These are phyloP conservation scores for Piromyces finnis DNA, from an alignment of 192 early-diverging fungal genomes.

Conservation along the genomic window DNA sequence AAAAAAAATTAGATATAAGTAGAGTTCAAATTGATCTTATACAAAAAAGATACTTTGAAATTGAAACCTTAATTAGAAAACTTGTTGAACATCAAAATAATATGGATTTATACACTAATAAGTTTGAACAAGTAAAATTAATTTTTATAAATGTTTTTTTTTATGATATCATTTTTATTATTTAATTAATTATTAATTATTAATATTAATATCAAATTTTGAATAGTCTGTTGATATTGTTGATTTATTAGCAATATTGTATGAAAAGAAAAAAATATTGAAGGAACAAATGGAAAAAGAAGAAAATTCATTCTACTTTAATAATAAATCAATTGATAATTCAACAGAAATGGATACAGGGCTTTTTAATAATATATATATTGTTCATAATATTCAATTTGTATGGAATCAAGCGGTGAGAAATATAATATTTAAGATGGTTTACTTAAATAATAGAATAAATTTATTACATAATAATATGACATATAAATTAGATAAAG, in stretches of 20 bases:
- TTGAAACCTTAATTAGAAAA: not conserved
- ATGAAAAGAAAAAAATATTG: conserved; percentile 38
- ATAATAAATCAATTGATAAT: not conserved
- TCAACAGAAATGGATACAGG: conserved; percentile 9
- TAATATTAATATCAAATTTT: not conserved
- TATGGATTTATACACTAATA: not conserved
- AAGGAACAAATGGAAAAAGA: conserved; percentile 11
- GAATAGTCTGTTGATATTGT: conserved; percentile 28
- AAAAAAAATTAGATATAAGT: not conserved
- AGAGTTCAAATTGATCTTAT: not conserved
- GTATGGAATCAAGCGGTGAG: conserved; percentile 75
- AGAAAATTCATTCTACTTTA: conserved; percentile 3
- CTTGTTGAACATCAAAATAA: not conserved
- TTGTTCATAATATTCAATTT: conserved; percentile 68
- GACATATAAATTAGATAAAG: conserved; percentile 49
- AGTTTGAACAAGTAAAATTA: not conserved
- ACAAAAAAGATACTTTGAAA: not conserved
- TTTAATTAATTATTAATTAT: too few relatives aligned
- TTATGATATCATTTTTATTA: too few relatives aligned
- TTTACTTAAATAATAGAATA: conserved; percentile 49
- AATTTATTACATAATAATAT: conserved; percentile 50
- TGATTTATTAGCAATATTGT: conserved; percentile 32
- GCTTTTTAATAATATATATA: conserved; percentile 48
- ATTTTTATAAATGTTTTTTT: too few relatives aligned
- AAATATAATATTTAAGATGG: conserved; percentile 49